Percentiles rank a stretch among this genome's conserved stretches.
These are phyloP conservation scores for Angomonas deanei DNA, from an alignment of 208 protist species.

Conservation along the genomic window DNA sequence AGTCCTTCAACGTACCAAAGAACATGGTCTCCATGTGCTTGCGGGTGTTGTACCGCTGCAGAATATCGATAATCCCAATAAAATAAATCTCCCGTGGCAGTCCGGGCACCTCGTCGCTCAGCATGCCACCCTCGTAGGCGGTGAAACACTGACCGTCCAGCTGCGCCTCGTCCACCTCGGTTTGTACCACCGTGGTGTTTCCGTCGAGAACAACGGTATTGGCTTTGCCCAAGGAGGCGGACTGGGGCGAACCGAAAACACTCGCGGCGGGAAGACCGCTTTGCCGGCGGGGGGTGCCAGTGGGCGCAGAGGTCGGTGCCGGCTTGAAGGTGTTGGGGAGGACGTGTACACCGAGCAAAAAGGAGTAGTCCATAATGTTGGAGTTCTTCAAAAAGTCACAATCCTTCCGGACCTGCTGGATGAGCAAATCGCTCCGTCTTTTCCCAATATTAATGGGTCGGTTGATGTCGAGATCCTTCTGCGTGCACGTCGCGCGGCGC, in stretches of 20 bases:
- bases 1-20: conserved; percentile 53
- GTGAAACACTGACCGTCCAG: conserved; percentile 75
- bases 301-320: neutral
- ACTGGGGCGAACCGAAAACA: neutral
- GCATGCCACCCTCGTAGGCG: conserved; percentile 76
- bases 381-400: conserved; percentile 81
- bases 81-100: conserved; percentile 84
- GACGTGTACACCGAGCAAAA: conserved; percentile 89
- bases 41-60: conserved; percentile 84
- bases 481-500: conserved; percentile 77
- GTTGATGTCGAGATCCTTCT: conserved; percentile 91
- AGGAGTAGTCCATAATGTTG: conserved; percentile 93
- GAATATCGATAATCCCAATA: conserved; percentile 93
- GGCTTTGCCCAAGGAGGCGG: neutral
- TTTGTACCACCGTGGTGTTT: neutral
- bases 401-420: conserved; percentile 85
- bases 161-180: neutral
- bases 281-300: neutral
- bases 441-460: conserved; percentile 65
- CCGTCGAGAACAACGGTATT: too few species aligned
- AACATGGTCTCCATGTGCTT: conserved; percentile 79
- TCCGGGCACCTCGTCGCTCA: conserved; percentile 52
- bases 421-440: conserved; percentile 57
- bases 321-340: conserved; percentile 14
- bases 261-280: neutral